phyloP scores from a whole-genome alignment of 148 eudicot genomes.

The Polygonum aviculare region DNA sequence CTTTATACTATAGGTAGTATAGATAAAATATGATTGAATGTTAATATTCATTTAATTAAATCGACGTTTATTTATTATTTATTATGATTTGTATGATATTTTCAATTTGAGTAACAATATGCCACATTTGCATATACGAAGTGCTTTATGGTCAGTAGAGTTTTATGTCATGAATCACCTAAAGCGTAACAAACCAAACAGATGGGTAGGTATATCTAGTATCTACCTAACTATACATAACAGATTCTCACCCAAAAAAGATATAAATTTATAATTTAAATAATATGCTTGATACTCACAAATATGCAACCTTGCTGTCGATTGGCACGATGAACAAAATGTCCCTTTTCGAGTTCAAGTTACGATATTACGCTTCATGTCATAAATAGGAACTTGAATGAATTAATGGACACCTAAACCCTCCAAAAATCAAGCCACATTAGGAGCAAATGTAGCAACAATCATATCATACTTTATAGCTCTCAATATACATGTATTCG shows the following conservation, averaged over 20 bases:
- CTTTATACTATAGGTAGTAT: no score
- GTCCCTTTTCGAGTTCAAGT: neutral
- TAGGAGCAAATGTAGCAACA: neutral
- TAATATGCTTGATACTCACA: neutral
- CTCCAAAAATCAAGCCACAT: neutral
- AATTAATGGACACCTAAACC: neutral
- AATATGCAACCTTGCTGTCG: neutral
- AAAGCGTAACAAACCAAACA: neutral
- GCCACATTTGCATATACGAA: neutral
- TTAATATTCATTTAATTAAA: neutral
- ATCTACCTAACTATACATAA: neutral
- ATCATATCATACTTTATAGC: neutral
- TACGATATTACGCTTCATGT: no score
- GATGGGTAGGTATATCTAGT: neutral
- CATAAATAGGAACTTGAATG: no score
- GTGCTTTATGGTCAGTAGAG: neutral
- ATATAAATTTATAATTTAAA: neutral
- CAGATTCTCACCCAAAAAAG: neutral
- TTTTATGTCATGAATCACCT: slow-evolving; percentile 2
- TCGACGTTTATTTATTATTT: neutral
- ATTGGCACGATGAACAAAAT: neutral
- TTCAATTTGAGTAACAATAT: neutral
- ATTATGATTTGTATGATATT: neutral
- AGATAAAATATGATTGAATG: neutral
- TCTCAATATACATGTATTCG: neutral